Evolutionary conservation across 2,329 filamentous ascomycete species (phyloP).

Genomic region (Aspergillus sp.): DNA sequence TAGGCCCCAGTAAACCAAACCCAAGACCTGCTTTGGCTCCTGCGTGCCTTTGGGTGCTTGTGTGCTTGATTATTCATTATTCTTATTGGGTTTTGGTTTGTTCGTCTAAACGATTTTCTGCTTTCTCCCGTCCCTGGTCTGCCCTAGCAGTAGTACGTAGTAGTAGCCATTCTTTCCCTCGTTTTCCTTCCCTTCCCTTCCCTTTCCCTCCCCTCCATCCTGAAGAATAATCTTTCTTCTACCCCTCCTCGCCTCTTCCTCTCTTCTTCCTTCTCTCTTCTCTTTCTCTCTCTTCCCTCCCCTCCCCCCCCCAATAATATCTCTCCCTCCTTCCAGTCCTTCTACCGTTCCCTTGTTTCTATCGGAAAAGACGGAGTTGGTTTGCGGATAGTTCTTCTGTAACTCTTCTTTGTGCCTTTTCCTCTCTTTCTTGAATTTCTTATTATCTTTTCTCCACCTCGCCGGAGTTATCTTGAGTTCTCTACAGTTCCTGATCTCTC

Average conservation of each 20-base stretch:
- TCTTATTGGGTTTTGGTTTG: slow-evolving; percentile 22
- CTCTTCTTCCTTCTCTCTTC: slow-evolving; percentile 15
- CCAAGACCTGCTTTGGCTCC: neutral
- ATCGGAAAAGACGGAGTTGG: slow-evolving; percentile 34
- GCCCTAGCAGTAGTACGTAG: slow-evolving; percentile 27
- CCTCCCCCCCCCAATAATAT: slow-evolving; percentile 14
- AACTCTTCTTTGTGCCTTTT: slow-evolving; percentile 25
- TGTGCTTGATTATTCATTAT: slow-evolving; percentile 8
- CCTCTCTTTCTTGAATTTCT: slow-evolving; percentile 23
- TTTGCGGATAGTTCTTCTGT: slow-evolving; percentile 33
- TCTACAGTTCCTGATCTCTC: slow-evolving; percentile 25
- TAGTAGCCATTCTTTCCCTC: slow-evolving; percentile 21
- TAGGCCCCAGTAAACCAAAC: neutral
- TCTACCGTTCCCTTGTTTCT: slow-evolving; percentile 28
- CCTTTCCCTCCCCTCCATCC: slow-evolving; percentile 20
- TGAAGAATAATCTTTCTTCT: slow-evolving; percentile 27
- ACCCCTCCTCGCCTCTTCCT: slow-evolving; percentile 18
- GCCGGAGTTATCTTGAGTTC: slow-evolving; percentile 28
- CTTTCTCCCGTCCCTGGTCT: slow-evolving; percentile 25
- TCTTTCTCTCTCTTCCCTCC: slow-evolving; percentile 22
- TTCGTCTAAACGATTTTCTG: slow-evolving; percentile 22
- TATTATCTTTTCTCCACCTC: slow-evolving; percentile 27
- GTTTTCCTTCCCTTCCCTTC: slow-evolving; percentile 20
- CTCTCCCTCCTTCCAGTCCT: slow-evolving; percentile 18
- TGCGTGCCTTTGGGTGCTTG: neutral